Base-by-base conservation (phyloP, 225 moss, liverwort and hornwort species). In the Marchantia polymorpha region DNA sequence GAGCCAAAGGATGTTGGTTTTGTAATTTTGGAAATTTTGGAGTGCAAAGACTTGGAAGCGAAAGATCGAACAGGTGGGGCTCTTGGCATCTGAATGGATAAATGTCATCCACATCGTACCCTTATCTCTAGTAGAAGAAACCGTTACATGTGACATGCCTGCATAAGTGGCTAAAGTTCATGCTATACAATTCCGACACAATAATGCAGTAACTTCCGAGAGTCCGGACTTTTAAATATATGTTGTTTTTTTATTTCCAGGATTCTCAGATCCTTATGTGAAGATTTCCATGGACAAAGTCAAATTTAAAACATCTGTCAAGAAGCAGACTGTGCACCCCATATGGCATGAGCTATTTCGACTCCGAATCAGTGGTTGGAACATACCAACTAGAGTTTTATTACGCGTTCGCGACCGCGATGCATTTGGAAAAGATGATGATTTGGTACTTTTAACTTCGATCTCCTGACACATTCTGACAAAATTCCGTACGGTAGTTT, bases 281-380 rank as follows among this genome's bases (percentile, higher is more conserved):
- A 89, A 89, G 78, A 86, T 89, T 49, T 81, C 74, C 0, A 74
- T 84, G 63, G 80, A 84, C 30, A 86, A 84, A 74, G 86, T 82
- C 19, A 89, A 82, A 31, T 89, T 89, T 56, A 89, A 86, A 80
- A 84, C 88, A 13, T 89, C 88, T 15, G 76, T 86, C 54, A 89
- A 89, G 78, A 89, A 86, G 50, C 88, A 86, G 56, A 89, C 88
- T 14, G 26, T 81, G 65, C 84, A 86, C 31, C 88, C 86, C 64
- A 65, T 86, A 19, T 89, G 88, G 88, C 86, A 89, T 67, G 88
- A 89, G 74, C 67, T 89, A 4, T 89, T 86, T 71, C 86, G 88
- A 8, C 69, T 86, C 3, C 78, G 88, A 19, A 84, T 89, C 69
- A 78, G 64, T 56, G 82, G 83, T 0, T 89, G 88, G 88, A 51